Evolutionary conservation across 164 flowering plant species (phyloP).

Genomic region (Saururus chinensis): DNA sequence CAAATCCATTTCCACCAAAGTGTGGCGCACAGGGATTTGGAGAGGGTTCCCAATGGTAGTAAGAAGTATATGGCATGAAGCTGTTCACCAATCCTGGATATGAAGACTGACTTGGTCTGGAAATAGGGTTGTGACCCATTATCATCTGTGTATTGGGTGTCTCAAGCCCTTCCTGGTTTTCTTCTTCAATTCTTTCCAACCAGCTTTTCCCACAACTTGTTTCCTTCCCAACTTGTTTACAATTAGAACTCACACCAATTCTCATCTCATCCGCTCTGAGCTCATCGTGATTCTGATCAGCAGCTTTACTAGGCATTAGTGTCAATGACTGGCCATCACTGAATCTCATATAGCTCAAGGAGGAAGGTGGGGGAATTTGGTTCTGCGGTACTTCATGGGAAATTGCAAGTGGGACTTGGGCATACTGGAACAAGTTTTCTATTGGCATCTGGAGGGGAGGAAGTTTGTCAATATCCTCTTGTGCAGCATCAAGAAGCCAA

Average conservation of each 20-base stretch:
- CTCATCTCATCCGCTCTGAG: background rate
- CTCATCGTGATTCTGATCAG: background rate
- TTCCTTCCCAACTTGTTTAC: background rate
- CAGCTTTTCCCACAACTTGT: background rate
- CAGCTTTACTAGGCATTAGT: background rate
- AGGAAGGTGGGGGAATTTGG: background rate
- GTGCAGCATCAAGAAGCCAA: conserved; percentile 69
- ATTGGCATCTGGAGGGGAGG: conserved; percentile 63
- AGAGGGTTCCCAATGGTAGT: conserved; percentile 33
- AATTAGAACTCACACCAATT: background rate
- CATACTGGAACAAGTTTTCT: conserved; percentile 22
- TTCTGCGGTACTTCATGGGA: background rate
- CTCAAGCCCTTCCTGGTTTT: conserved; percentile 17
- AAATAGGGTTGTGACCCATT: background rate
- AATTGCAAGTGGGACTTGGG: conserved; percentile 18
- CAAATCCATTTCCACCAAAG: conserved; percentile 22
- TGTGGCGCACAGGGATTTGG: conserved; percentile 27
- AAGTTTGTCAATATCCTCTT: conserved; percentile 58
- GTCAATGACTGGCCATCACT: too few relatives aligned
- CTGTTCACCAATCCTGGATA: background rate
- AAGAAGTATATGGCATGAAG: conserved; percentile 1
- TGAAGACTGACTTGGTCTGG: background rate
- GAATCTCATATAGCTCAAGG: background rate
- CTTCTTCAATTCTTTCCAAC: background rate
- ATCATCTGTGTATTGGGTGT: too few relatives aligned